Evolutionary conservation across 192 early-diverging fungal genomes (phyloP), one percentile per base, ranked within the genome.

Genomic region (Coemansia sp.): DNA sequence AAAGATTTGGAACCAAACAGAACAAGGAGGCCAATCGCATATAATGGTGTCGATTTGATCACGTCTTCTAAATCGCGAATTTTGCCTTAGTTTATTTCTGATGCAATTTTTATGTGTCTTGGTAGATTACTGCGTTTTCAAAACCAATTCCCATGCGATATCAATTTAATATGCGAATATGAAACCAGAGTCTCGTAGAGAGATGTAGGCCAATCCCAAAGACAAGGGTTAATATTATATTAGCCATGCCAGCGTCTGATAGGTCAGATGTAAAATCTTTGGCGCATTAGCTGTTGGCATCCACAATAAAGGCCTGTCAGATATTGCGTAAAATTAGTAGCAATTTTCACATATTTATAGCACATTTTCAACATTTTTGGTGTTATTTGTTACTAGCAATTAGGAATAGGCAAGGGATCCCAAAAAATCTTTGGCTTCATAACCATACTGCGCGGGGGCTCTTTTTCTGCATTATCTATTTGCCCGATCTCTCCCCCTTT

Each of bases 321-420:
- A 48, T 28, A 28, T 18, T 23, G 23, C 6, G 44, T 14, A 46
- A 46, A 48, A 48, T 48, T 50, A 50, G 28, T 50, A 18, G 51
- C 38, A 53, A 53, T 53, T 53, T 50, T 23, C 19, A 18, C 51
- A 39, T 38, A 15, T 53, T 28, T 40, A 23, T 41, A 23, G n/a
- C 14, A 9, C 52, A 53, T 23, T 39, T 39, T 53, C 37, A 39
- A 21, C 20, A 53, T 49, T 31, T 36, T 35, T 31, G 35, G 56
- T 30, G 48, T 39, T 47, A 57, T 57, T 54, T 68, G 59, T 53
- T 68, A 59, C 58, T 45, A 55, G 31, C 53, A 50, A 37, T 40
- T 36, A 42, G 38, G 39, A 39, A 54, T 19, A 42, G n/a, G 40
- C 53, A 54, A n/a, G 21, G 23, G 28, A 54, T 43, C 35, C 19